Base-by-base conservation (phyloP, 2,329 filamentous ascomycete species). In the Apiospora hydei region DNA sequence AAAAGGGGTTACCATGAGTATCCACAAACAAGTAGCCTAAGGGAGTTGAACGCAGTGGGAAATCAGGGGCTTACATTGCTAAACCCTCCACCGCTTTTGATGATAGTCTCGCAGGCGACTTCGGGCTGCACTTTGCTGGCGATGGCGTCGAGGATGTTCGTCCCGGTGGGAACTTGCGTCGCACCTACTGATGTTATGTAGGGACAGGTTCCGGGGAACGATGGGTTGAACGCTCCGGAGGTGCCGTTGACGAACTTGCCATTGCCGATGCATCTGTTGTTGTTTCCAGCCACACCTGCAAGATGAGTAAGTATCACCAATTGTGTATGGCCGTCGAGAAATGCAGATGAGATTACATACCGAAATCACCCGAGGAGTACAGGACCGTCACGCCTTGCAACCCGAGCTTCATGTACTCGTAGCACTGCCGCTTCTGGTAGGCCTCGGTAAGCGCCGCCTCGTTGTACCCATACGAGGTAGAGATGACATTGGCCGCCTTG, bases 401-500 rank as follows among this genome's bases (percentile, higher is more conserved):
- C 11, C 82, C 85, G 4, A 86, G 80, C 73, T 86, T 85, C 72
- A 85, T 77, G 73, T 84, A 85, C 69, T 83, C 79, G 64, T 81
- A 77, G 72, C 82, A 83, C 71, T 81, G 79, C 21, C 80, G 77
- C 71, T 83, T 78, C 67, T 87, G 83, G 76, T 89, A 89, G 69
- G 77, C 78, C 6, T 82, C 76, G 0, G 86, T 85, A 21, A 88
- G 79, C 10, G 84, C 83, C 10, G 77, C 77, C 75, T 88, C 86
- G 38, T 84, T 80, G 61, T 83, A 82, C 21, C 85, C 86, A 72
- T 86, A 86, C 0, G 84, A 85, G 46, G 87, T 84, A 11, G 82
- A 83, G 67, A 86, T 82, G 21, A 88, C 86, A 71, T 87, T 86
- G 2, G 86, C 84, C 7, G 85, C 84, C 75, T 84, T 84, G 78